Evolutionary conservation across 805 yeast species (phyloP), one percentile per base, ranked within the genome.

Genomic region (Candida verbasci): DNA sequence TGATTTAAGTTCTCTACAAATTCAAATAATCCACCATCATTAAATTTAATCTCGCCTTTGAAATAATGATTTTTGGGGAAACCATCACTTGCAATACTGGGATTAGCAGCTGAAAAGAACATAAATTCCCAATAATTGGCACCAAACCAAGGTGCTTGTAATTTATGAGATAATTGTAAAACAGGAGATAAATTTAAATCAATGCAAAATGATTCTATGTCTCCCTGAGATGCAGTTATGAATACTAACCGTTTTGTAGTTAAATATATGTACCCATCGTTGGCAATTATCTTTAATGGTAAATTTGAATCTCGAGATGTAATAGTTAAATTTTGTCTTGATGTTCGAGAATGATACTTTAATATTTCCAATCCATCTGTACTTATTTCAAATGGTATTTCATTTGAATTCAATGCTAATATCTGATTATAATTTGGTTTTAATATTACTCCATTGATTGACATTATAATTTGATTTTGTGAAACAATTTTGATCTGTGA

Each of bases 121-220:
- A 60, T 32, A 25, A 70, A 60, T 42, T 60, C 60, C 68, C 73
- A 72, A 46, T 63, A 68, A 42, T 72, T 74, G 15, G 76, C 62
- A 0, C 80, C 80, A 46, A 74, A 68, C 78, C 77, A 73, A 1
- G 78, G 77, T 17, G 72, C 58, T 37, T 65, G 62, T 32, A 73
- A 46, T 36, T 60, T 56, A 45, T 68, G 68, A 0, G 66, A 50
- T 29, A 68, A 61, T 28, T 57, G 65, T 15, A 65, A 40, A 3
- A 38, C 42, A 3, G 58, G 52, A 1, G 59, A 53, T 18, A 44
- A 35, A 4, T 43, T 39, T 28, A 64, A 46, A 4, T 63, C 60
- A 5, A 74, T 42, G 39, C 60, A 53, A 44, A 74, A 73, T 5
- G 66, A 55, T 12, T 63, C 58, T 9, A 68, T 51, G 41, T 70